phyloP scores from a whole-genome alignment of 208 protist genomes.

The Porcisia hertigi region DNA sequence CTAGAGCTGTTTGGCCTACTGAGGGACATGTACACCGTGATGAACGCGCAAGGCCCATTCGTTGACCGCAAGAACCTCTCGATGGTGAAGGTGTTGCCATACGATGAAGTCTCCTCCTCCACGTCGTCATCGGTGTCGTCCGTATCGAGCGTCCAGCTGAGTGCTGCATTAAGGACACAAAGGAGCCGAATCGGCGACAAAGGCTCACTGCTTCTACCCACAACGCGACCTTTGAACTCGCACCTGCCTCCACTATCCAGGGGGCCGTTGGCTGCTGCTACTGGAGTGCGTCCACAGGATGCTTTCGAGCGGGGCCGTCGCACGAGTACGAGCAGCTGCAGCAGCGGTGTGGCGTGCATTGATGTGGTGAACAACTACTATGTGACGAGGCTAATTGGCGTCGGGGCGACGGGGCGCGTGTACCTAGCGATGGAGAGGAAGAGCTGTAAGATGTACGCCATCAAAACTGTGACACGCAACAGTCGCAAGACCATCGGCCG shows the following conservation, averaged over 20 bases:
- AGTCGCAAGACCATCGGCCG: slow-evolving; percentile 4
- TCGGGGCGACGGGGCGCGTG: slow-evolving; percentile 46
- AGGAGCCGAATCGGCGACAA: neutral
- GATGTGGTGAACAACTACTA: slow-evolving; percentile 74
- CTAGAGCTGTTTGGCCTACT: slow-evolving; percentile 31
- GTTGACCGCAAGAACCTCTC: slow-evolving; percentile 10
- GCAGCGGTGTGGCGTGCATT: slow-evolving; percentile 20
- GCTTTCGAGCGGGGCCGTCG: slow-evolving; percentile 22
- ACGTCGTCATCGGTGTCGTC: slow-evolving; percentile 1
- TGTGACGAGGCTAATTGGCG: slow-evolving; percentile 43
- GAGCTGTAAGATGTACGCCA: slow-evolving; percentile 37
- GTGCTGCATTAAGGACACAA: neutral
- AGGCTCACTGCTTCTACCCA: slow-evolving; percentile 7
- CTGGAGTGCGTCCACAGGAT: slow-evolving; percentile 1
- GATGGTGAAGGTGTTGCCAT: slow-evolving; percentile 24
- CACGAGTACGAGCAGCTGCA: slow-evolving; percentile 25
- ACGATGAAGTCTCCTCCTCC: slow-evolving; percentile 11
- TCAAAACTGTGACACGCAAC: slow-evolving; percentile 44
- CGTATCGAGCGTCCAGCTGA: neutral
- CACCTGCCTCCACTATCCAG: slow-evolving; percentile 10
- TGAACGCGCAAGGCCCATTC: neutral
- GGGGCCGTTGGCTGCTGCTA: neutral
- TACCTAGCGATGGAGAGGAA: slow-evolving; percentile 43
- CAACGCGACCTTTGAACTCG: slow-evolving; percentile 1
- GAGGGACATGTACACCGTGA: slow-evolving; percentile 13